Conservation (phyloP, 2,329 filamentous ascomycete genomes). For the Pestalotiopsis sp. region DNA sequence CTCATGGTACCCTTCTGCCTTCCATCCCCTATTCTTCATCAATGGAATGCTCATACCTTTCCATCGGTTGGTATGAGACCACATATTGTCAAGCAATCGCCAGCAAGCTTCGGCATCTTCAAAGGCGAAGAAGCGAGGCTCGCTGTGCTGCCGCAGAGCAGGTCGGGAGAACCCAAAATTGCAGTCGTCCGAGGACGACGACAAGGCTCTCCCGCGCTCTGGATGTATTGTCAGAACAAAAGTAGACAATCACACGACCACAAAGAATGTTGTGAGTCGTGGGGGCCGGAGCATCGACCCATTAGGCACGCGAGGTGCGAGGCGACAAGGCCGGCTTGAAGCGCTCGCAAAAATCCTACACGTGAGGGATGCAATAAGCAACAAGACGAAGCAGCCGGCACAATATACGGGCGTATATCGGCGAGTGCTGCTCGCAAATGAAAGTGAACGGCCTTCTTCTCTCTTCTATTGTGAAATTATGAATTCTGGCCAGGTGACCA, state of each 20-base stretch:
- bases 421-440: constrained; percentile 32
- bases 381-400: constrained; percentile 24
- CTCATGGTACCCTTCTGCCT: constrained; percentile 26
- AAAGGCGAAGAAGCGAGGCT: neutral
- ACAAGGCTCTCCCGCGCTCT: constrained; percentile 13
- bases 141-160: constrained; percentile 28
- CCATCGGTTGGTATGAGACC: constrained; percentile 17
- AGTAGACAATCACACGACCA: constrained; percentile 31
- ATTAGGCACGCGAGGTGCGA: constrained; percentile 37
- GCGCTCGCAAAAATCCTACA: constrained; percentile 22
- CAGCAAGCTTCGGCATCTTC: constrained; percentile 4
- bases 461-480: constrained; percentile 22
- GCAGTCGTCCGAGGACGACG: constrained; percentile 10
- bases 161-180: constrained; percentile 14
- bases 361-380: constrained; percentile 38
- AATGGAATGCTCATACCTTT: constrained; percentile 16
- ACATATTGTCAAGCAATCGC: constrained; percentile 13
- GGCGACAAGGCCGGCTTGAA: constrained; percentile 49
- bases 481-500: constrained; percentile 15
- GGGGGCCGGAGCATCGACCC: constrained; percentile 60
- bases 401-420: constrained; percentile 19
- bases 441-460: constrained; percentile 30
- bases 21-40: constrained; percentile 33
- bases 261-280: constrained; percentile 27
- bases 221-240: constrained; percentile 26